phyloP scores from a whole-genome alignment of 1,284 basidiomycete genomes.

The Sutorius eximius region DNA sequence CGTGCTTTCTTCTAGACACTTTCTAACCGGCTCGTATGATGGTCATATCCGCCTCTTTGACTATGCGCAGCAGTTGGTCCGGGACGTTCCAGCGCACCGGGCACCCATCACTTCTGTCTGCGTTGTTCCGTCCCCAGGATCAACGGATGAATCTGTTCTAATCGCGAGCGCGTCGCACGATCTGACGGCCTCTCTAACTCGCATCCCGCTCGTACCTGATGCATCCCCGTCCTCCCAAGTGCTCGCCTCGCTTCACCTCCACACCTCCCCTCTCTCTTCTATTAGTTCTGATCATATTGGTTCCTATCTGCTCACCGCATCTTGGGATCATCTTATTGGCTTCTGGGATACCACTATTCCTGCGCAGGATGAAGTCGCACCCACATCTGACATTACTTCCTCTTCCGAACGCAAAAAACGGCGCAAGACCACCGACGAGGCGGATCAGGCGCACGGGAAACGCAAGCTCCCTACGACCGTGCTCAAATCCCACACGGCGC shows the following conservation, averaged over 20 bases:
- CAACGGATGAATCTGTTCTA: conserved; percentile 44
- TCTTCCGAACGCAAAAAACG: conserved; percentile 56
- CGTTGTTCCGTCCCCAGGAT: conserved; percentile 45
- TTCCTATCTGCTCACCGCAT: conserved; percentile 40
- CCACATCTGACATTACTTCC: conserved; percentile 18
- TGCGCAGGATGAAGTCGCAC: conserved; percentile 58
- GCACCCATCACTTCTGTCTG: conserved; percentile 76
- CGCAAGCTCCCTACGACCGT: conserved; percentile 67
- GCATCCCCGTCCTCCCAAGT: conserved; percentile 12
- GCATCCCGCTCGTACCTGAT: conserved; percentile 40
- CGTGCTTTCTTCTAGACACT: conserved; percentile 46
- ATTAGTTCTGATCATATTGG: conserved; percentile 57
- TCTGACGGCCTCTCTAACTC: conserved; percentile 68
- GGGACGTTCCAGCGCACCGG: conserved; percentile 52
- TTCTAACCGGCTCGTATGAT: conserved; percentile 82
- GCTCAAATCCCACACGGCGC: conserved; percentile 71
- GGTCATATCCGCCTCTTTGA: conserved; percentile 75
- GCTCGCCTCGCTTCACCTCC: conserved; percentile 69
- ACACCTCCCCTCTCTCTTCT: conserved; percentile 75
- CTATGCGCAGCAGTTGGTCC: conserved; percentile 58
- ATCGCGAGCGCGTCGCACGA: conserved; percentile 86
- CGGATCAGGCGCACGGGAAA: conserved; percentile 35
- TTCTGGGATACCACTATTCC: conserved; percentile 73
- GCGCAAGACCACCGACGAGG: conserved; percentile 42
- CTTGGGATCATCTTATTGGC: conserved; percentile 52